Conservation (phyloP, 2,329 filamentous ascomycete species). For the Tolypocladium paradoxum region DNA sequence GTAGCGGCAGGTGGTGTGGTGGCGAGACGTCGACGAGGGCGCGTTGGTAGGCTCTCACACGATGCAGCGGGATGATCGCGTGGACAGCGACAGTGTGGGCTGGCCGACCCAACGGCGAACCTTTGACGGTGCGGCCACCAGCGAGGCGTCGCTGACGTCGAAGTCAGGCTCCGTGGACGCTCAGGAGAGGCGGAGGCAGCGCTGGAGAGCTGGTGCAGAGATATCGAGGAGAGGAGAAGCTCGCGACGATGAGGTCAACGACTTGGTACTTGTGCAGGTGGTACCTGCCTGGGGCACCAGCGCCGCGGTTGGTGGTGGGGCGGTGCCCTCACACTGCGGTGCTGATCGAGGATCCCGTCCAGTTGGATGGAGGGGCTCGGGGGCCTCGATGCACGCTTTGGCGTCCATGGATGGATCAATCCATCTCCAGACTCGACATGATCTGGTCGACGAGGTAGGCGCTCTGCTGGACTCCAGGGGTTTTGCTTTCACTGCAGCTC, state of each 20-base stretch:
- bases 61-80: background rate
- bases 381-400: background rate
- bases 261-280: background rate
- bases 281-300: background rate
- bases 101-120: background rate
- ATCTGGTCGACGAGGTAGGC: too few relatives aligned
- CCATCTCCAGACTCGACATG: background rate
- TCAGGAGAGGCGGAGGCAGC: background rate
- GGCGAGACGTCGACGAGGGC: background rate
- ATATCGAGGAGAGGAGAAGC: background rate
- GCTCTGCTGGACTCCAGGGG: background rate
- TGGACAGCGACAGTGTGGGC: background rate
- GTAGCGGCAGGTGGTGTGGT: background rate
- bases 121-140: background rate
- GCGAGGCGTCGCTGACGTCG: background rate
- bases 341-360: too few relatives aligned
- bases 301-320: background rate
- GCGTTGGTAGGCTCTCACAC: background rate
- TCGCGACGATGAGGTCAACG: background rate
- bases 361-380: background rate
- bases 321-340: too few relatives aligned
- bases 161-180: background rate
- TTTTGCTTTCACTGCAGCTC: background rate
- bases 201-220: background rate
- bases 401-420: too few relatives aligned